These are phyloP conservation scores for Sarocladium brachiariae DNA, from an alignment of 2,329 filamentous ascomycete genomes.

Conservation along the genomic window DNA sequence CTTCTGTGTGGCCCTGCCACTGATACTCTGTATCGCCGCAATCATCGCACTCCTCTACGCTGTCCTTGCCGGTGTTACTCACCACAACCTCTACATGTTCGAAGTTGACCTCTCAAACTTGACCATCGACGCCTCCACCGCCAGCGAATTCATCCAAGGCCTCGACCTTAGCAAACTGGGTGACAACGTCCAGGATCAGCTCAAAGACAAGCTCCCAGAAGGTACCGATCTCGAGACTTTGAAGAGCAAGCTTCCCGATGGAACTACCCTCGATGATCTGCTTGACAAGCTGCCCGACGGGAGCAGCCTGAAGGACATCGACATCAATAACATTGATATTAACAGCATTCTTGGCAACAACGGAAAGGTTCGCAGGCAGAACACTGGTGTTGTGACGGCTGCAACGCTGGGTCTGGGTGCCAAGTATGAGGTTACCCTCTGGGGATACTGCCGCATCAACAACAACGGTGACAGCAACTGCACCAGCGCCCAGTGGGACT, in stretches of 20 bases:
- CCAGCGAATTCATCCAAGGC: slow-evolving; percentile 18
- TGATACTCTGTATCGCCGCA: slow-evolving; percentile 70
- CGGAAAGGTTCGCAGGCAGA: slow-evolving; percentile 14
- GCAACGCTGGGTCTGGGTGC: slow-evolving; percentile 58
- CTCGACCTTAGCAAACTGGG: slow-evolving; percentile 15
- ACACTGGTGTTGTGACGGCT: slow-evolving; percentile 49
- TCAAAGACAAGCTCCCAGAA: slow-evolving; percentile 14
- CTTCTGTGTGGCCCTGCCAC: slow-evolving; percentile 81
- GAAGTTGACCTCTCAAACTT: slow-evolving; percentile 57
- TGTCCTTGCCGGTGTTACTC: slow-evolving; percentile 47
- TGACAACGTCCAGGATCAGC: slow-evolving; percentile 13
- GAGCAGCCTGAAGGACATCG: slow-evolving; percentile 16
- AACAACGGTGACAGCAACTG: slow-evolving; percentile 52
- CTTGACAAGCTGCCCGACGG: slow-evolving; percentile 21
- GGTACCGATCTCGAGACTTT: slow-evolving; percentile 10
- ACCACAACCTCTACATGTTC: slow-evolving; percentile 52
- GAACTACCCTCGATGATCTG: slow-evolving; percentile 28
- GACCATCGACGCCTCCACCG: slow-evolving; percentile 33
- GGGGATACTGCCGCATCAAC: slow-evolving; percentile 73
- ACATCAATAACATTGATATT: slow-evolving; percentile 21
- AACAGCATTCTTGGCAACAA: slow-evolving; percentile 14
- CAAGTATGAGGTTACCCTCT: slow-evolving; percentile 75
- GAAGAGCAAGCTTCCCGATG: slow-evolving; percentile 14
- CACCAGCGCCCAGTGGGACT: slow-evolving; percentile 65
- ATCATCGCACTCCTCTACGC: slow-evolving; percentile 61